Evolutionary conservation across 306 rosid species (phyloP).

Genomic region (Vigna trinervia): DNA sequence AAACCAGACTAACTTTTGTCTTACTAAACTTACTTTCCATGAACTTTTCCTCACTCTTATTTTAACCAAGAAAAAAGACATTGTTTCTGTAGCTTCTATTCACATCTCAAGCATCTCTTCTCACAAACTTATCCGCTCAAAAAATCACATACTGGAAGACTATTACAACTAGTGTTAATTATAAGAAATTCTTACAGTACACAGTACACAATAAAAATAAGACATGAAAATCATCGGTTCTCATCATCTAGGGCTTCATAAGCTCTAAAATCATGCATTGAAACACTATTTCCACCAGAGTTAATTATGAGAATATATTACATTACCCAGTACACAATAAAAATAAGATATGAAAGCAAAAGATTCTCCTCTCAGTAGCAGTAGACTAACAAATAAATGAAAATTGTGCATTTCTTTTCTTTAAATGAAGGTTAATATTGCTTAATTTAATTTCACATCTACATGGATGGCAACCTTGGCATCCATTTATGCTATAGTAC

Average conservation of each 20-base stretch:
- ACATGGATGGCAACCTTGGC: constrained; percentile 10
- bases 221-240: not conserved
- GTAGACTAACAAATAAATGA: not conserved
- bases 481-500: not conserved
- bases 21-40: constrained; percentile 4
- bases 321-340: not conserved
- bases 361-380: not conserved
- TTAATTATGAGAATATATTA: not conserved
- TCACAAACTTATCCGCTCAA: not conserved
- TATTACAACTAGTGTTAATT: not conserved
- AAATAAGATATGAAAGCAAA: not conserved
- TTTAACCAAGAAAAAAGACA: not conserved
- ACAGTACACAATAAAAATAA: not conserved
- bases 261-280: not conserved
- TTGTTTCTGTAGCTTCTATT: not conserved
- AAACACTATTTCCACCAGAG: not conserved
- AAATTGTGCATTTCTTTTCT: too few species aligned
- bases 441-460: constrained; percentile 20
- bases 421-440: constrained; percentile 1
- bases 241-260: not conserved
- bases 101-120: not conserved
- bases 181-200: not conserved
- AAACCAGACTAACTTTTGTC: not conserved
- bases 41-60: constrained; percentile 5
- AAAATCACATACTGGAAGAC: not conserved